Base-by-base conservation (phyloP, 345 rosid genomes). In the Syzygium jambos region DNA sequence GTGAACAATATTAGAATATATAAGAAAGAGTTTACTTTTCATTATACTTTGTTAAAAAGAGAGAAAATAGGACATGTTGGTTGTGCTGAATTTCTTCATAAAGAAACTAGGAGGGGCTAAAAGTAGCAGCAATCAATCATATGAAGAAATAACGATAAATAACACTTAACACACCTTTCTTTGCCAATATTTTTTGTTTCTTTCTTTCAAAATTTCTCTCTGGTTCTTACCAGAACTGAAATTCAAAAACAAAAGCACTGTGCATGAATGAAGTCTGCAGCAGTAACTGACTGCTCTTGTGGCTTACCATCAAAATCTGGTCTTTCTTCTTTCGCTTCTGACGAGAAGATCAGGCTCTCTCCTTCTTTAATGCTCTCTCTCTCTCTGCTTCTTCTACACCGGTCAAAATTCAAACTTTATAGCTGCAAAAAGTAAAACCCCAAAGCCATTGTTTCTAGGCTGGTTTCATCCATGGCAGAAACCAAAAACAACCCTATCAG, bases 1-100 rank as follows among this genome's bases (percentile, higher is more conserved):
- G 30, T 51, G 27, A 82, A 84, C 86, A 52, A 38, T 52, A 84
- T 21, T n/a, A 84, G 46, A 55, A 84, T 17, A 38, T 84, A 52
- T 29, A 29, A 2, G 84, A 11, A 15, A 49, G 49, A 21, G 84
- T 86, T 85, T 88, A 86, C 88, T 86, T 85, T 84, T 56, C 73
- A 27, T 19, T n/a, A 27, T 85, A 16, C 87, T 55, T 85, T 86
- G 82, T 73, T 82, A 85, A 84, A 89, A 88, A 83, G 85, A 49
- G 55, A 29, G 55, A 49, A 49, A 49, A 51, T 9, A 25, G 85
- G 46, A 56, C 90, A 87, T 86, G 84, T 86, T 68, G 73, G 87
- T 88, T 89, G 85, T 7, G 94, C 88, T 92, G 91, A 92, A 89
- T 93, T 92, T 90, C 90, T 91, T 78, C 38, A 88, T 51, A 87